These are phyloP conservation scores for Heritiera littoralis DNA, from an alignment of 345 rosid genomes.

Conservation along the genomic window DNA sequence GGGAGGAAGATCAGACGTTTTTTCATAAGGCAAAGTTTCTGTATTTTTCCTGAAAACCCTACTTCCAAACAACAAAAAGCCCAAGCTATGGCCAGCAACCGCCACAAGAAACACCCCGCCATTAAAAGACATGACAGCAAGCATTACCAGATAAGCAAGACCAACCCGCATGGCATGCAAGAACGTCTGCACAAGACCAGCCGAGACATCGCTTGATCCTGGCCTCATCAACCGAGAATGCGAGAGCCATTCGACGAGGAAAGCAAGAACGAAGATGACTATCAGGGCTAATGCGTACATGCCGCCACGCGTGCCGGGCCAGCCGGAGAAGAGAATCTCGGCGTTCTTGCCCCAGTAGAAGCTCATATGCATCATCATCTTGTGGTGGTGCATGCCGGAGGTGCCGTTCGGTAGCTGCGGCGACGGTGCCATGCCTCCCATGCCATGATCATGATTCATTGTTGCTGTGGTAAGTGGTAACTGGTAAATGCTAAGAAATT, in stretches of 20 bases:
- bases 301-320: slow-evolving; percentile 38
- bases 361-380: slow-evolving; percentile 46
- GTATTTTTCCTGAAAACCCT: slow-evolving; percentile 26
- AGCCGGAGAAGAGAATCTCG: slow-evolving; percentile 42
- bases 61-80: slow-evolving; percentile 45
- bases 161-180: slow-evolving; percentile 36
- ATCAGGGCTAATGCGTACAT: slow-evolving; percentile 42
- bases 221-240: slow-evolving; percentile 29
- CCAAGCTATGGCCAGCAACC: slow-evolving; percentile 44
- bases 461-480: background rate
- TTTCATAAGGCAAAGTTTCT: background rate
- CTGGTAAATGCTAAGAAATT: background rate
- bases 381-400: slow-evolving; percentile 25
- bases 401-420: slow-evolving; percentile 28
- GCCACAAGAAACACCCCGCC: slow-evolving; percentile 44
- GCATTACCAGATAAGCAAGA: slow-evolving; percentile 41
- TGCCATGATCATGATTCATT: slow-evolving; percentile 18
- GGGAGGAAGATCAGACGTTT: slow-evolving; percentile 26
- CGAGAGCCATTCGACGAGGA: slow-evolving; percentile 39
- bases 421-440: slow-evolving; percentile 26
- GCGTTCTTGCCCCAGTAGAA: slow-evolving; percentile 46
- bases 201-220: background rate
- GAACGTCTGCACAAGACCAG: slow-evolving; percentile 33
- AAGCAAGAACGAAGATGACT: slow-evolving; percentile 32
- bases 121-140: slow-evolving; percentile 53